Conservation (phyloP, 371 early-diverging fungal species). For the Blakeslea trispora region DNA sequence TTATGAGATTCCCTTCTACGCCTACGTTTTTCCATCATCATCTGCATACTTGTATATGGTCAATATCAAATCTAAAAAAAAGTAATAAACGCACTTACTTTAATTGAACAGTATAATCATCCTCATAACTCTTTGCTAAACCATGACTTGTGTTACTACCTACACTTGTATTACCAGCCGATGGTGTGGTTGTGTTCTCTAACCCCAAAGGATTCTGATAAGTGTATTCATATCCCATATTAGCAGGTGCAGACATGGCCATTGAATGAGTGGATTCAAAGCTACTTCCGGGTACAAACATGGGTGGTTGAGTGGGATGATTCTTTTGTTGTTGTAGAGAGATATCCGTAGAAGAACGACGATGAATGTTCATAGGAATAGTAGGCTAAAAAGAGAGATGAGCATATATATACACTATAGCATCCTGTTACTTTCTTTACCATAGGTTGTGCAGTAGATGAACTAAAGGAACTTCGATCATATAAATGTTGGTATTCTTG, state of each 20-base stretch:
- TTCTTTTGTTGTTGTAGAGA: constrained; percentile 15
- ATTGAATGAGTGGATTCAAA: constrained; percentile 16
- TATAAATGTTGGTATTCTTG: constrained; percentile 4
- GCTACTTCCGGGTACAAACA: constrained; percentile 22
- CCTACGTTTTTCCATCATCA: constrained; percentile 79
- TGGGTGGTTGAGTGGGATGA: constrained; percentile 11
- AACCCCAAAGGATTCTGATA: constrained; percentile 1
- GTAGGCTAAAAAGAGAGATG: neutral
- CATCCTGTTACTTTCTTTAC: too few species aligned
- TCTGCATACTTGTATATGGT: constrained; percentile 30
- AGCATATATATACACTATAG: too few species aligned
- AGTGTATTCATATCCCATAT: constrained; percentile 29
- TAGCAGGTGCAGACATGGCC: constrained; percentile 48
- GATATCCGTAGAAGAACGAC: constrained; percentile 20
- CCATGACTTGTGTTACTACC: neutral
- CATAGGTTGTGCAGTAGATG: constrained; percentile 1
- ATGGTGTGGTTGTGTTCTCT: constrained; percentile 6
- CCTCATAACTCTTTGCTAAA: constrained; percentile 39
- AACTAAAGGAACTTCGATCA: constrained; percentile 14
- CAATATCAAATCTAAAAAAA: too few species aligned
- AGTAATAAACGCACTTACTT: too few species aligned
- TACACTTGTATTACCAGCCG: neutral
- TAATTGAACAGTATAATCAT: constrained; percentile 43
- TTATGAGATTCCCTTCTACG: constrained; percentile 95
- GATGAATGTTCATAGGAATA: constrained; percentile 18